These are phyloP conservation scores for Singerocomus inundabilis DNA, from an alignment of 1,284 basidiomycete genomes.

Conservation along the genomic window DNA sequence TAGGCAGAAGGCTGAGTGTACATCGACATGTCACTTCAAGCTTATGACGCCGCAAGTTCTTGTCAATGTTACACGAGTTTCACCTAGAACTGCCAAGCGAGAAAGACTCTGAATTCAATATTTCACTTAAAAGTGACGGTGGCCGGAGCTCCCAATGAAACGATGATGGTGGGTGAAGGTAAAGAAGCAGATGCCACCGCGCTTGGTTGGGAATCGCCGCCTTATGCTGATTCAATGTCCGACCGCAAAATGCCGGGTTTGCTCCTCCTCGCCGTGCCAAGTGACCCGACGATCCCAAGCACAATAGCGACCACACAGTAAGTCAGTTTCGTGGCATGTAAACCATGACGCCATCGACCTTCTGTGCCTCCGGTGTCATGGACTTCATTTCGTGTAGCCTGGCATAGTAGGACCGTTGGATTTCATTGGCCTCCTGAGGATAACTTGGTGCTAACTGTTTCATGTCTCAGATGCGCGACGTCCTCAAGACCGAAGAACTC, in stretches of 20 bases:
- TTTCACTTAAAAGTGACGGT: constrained; percentile 40
- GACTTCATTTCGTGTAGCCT: constrained; percentile 3
- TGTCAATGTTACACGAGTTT: constrained; percentile 30
- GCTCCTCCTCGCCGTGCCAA: constrained; percentile 1
- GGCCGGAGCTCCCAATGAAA: constrained; percentile 37
- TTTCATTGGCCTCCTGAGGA: constrained; percentile 23
- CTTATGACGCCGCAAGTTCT: constrained; percentile 31
- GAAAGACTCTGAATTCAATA: constrained; percentile 38
- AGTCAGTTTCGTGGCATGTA: constrained; percentile 14
- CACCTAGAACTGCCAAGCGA: constrained; percentile 33
- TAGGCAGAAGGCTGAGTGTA: constrained; percentile 46
- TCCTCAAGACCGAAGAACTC: constrained; percentile 93
- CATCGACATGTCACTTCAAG: constrained; percentile 46
- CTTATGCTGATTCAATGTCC: constrained; percentile 29
- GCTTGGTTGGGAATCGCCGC: constrained; percentile 27
- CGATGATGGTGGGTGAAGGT: constrained; percentile 50
- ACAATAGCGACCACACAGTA: constrained; percentile 28
- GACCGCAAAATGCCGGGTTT: constrained; percentile 32
- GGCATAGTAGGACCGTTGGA: constrained; percentile 28
- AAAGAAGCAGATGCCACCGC: constrained; percentile 29
- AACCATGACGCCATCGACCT: not conserved
- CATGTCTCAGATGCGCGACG: constrained; percentile 75
- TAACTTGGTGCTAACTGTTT: constrained; percentile 18
- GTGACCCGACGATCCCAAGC: constrained; percentile 25
- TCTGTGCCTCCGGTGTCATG: not conserved